Percentiles rank a stretch among this genome's conserved stretches.
phyloP scores from a whole-genome alignment of 805 yeast genomes.

The Candida railenensis region DNA sequence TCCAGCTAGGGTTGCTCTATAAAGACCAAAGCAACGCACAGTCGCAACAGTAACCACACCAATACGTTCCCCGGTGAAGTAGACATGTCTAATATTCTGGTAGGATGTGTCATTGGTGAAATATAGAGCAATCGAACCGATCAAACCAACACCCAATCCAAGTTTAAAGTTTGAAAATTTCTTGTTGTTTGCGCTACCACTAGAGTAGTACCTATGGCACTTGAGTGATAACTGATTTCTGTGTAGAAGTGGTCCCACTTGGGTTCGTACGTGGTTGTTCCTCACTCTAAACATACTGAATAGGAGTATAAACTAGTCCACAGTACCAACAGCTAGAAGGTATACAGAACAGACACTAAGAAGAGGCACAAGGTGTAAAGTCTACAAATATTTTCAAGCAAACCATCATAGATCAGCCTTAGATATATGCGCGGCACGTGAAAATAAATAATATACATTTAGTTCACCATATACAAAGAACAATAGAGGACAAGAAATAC shows the following conservation, averaged over 20 bases:
- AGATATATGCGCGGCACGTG: too few species aligned
- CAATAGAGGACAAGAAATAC: too few species aligned
- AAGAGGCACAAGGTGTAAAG: too few species aligned
- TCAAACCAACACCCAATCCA: slow-evolving; percentile 29
- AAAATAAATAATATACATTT: too few species aligned
- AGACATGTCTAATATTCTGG: slow-evolving; percentile 29
- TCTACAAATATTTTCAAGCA: too few species aligned
- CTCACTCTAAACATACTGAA: neutral
- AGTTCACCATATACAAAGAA: too few species aligned
- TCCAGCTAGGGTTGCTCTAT: slow-evolving; percentile 53
- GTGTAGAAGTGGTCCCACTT: neutral
- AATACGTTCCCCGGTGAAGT: slow-evolving; percentile 47
- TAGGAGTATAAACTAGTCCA: too few species aligned
- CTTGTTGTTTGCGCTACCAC: neutral
- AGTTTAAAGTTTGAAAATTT: slow-evolving; percentile 15
- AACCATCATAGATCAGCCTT: too few species aligned
- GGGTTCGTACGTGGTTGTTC: neutral
- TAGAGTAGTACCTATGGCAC: neutral
- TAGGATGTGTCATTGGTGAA: slow-evolving; percentile 37
- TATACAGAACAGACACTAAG: too few species aligned
- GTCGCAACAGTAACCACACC: slow-evolving; percentile 71
- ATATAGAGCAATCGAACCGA: slow-evolving; percentile 24
- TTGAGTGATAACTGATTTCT: slow-evolving; percentile 3
- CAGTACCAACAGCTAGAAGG: too few species aligned
- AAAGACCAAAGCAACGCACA: slow-evolving; percentile 66